Base-by-base conservation (phyloP, 1,284 basidiomycete species). In the Anthracocystis panici-leucophaei region DNA sequence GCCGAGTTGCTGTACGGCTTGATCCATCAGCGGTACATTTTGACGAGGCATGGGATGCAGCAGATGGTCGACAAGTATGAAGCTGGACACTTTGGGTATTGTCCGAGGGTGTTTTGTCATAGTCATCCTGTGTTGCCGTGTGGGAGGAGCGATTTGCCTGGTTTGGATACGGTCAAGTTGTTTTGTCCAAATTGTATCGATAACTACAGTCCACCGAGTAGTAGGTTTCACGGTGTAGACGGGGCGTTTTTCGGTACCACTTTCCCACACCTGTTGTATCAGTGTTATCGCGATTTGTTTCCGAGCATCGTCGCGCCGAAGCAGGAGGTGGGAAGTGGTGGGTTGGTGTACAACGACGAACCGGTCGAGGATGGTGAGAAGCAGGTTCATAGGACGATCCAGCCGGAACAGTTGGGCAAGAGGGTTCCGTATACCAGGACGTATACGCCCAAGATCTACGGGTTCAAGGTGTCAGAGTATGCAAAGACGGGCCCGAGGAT, bases 201-300 rank as follows among this genome's bases (percentile, higher is more conserved):
- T 85, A 93, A 97, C 78, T 99, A 97, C 86, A 90, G 91, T 1
- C 97, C 97, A 2, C 95, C 96, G 5, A 95, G 93, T 86, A 95
- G 93, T 85, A 91, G 95, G 63, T 99, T 95, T 86, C 93, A 95
- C 84, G 93, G 93, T 23, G 94, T 99, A 33, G 97, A 99, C 86
- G 97, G 96, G 92, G 96, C 97, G 20, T 99, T 97, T 88, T 99
- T 99, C 87, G 97, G 97, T 23, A 98, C 97, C 0, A 98, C 97
- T 9, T 99, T 99, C 86, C 90, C 96, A 0, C 95, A 98, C 82
- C 89, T 99, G 33, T 94, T 99, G 87, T 98, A 98, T 88, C 95
- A 98, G 85, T 95, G 93, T 72, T 99, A 97, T 87, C 92, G 93
- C 35, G 83, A 84, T 48, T 42, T 84, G 2, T 80, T 82, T 7